Evolutionary conservation across 331 rosid species (phyloP).

Genomic region (Erythrophleum ivorense): DNA sequence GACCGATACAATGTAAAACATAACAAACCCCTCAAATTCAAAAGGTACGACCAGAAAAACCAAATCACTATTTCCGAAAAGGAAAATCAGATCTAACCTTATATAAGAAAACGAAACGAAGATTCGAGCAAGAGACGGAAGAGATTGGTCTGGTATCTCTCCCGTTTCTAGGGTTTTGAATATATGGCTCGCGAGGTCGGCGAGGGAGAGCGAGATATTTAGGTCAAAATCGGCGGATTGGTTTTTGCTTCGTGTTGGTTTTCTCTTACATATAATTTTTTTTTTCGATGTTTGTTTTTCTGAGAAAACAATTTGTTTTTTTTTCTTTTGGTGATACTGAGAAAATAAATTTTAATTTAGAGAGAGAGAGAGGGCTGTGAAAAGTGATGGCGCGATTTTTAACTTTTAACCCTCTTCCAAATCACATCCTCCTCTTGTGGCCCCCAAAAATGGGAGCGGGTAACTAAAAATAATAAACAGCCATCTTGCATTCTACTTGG

Average conservation of each 20-base stretch:
- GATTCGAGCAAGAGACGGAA: conserved; percentile 42
- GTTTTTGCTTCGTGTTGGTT: background rate
- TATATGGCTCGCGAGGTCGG: conserved; percentile 17
- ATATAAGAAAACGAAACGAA: background rate
- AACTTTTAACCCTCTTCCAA: too few relatives aligned
- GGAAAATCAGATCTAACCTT: conserved; percentile 18
- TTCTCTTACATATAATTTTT: background rate
- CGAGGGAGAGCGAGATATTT: conserved; percentile 33
- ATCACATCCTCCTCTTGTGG: too few relatives aligned
- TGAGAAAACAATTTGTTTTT: background rate
- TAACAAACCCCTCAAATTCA: background rate
- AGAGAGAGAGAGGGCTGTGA: background rate
- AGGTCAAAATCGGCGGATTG: conserved; percentile 21
- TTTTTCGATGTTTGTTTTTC: conserved; percentile 13
- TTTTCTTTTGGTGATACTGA: background rate
- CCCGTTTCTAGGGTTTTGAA: conserved; percentile 51
- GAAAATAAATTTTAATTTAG: background rate
- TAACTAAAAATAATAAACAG: too few relatives aligned
- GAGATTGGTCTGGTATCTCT: conserved; percentile 51
- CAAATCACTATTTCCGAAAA: background rate
- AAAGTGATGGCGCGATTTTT: background rate
- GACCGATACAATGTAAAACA: background rate
- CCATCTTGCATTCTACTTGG: too few relatives aligned
- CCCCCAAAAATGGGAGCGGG: too few relatives aligned
- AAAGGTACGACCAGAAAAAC: background rate